These are phyloP conservation scores for Barnettozyma salicaria DNA, from an alignment of 805 yeast species.

Conservation along the genomic window DNA sequence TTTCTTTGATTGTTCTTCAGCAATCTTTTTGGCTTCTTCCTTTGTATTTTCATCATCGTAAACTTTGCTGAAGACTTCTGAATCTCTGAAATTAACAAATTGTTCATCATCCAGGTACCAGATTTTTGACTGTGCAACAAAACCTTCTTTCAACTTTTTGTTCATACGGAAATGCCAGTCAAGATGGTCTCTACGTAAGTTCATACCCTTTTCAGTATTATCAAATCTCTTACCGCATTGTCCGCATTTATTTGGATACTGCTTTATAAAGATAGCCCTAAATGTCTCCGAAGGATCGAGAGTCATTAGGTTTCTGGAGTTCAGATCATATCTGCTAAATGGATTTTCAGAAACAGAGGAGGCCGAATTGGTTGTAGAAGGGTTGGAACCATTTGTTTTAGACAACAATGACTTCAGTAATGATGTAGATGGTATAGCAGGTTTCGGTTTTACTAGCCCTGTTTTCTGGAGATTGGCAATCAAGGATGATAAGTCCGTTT, in stretches of 20 bases:
- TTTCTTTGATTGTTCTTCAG: conserved; percentile 25
- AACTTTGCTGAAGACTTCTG: conserved; percentile 34
- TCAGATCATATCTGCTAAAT: conserved; percentile 24
- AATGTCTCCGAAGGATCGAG: conserved; percentile 40
- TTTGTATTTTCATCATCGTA: conserved; percentile 12
- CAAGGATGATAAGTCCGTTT: conserved; percentile 16
- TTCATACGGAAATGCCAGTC: conserved; percentile 97
- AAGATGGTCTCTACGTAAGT: conserved; percentile 57
- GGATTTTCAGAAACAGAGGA: conserved; percentile 6
- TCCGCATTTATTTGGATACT: conserved; percentile 73
- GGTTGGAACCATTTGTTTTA: conserved; percentile 2
- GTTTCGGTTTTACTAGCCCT: conserved; percentile 19
- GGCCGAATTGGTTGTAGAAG: background rate
- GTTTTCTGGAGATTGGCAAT: conserved; percentile 16
- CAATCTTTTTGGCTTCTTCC: conserved; percentile 9
- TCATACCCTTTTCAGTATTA: conserved; percentile 48
- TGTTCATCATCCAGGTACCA: conserved; percentile 74
- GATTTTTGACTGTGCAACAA: conserved; percentile 60
- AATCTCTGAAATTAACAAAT: conserved; percentile 73
- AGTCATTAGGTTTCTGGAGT: conserved; percentile 26
- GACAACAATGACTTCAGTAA: conserved; percentile 9
- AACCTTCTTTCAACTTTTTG: conserved; percentile 57
- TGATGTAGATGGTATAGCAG: conserved; percentile 9
- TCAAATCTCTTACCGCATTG: conserved; percentile 86
- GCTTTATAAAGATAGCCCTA: conserved; percentile 10